Conservation (phyloP, 805 yeast genomes). For the Saccharomycopsis fibuligera region DNA sequence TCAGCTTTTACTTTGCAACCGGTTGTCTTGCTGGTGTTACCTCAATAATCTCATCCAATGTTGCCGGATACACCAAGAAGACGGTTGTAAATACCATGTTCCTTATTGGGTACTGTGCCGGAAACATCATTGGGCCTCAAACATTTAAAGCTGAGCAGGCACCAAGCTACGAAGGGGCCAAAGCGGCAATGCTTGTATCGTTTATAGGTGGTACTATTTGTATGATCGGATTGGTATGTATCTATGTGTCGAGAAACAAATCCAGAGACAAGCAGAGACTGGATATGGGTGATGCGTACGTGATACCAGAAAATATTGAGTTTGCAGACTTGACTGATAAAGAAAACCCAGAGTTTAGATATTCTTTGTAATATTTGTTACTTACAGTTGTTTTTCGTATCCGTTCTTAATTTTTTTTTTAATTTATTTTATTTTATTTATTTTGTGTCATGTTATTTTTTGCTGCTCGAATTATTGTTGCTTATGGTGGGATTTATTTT, state of each 20-base stretch:
- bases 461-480: too few relatives aligned
- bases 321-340: conserved; percentile 48
- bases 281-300: conserved; percentile 23
- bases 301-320: conserved; percentile 34
- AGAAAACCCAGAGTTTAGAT: conserved; percentile 50
- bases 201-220: too few relatives aligned
- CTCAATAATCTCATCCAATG: conserved; percentile 38
- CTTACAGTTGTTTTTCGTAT: conserved; percentile 4
- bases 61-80: conserved; percentile 74
- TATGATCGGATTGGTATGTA: conserved; percentile 28
- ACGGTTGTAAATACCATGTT: conserved; percentile 42
- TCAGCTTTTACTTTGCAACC: conserved; percentile 32
- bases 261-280: conserved; percentile 29
- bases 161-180: conserved; percentile 38
- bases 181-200: conserved; percentile 35
- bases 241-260: conserved; percentile 34
- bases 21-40: conserved; percentile 31
- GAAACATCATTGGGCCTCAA: conserved; percentile 70
- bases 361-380: too few relatives aligned
- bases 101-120: conserved; percentile 60
- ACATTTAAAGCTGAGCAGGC: conserved; percentile 43
- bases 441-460: too few relatives aligned
- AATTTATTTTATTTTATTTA: too few relatives aligned
- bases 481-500: too few relatives aligned
- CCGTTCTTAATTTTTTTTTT: too few relatives aligned